These are phyloP conservation scores for Chrysoporthe austroafricana DNA, from an alignment of 2,329 filamentous ascomycete species.

Conservation along the genomic window DNA sequence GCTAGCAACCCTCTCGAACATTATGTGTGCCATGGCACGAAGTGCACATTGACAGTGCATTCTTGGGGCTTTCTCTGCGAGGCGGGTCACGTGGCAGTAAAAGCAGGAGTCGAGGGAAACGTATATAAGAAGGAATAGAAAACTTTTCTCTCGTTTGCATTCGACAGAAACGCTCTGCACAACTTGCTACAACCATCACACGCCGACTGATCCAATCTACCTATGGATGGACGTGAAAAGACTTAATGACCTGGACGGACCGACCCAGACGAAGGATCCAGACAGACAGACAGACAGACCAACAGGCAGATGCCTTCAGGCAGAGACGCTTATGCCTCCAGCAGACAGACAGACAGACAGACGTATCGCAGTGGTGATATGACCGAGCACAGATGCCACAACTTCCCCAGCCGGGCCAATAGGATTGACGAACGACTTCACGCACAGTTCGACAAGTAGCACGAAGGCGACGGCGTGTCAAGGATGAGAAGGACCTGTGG, in stretches of 20 bases:
- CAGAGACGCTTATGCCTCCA: no score
- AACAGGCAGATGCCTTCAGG: not conserved
- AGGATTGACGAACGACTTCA: not conserved
- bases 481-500: not conserved
- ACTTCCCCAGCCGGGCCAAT: not conserved
- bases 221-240: conserved; percentile 17
- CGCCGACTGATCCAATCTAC: conserved; percentile 21
- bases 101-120: not conserved
- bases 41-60: no score
- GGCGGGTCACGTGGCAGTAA: not conserved
- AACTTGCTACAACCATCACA: conserved; percentile 22
- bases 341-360: conserved; percentile 1
- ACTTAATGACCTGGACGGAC: conserved; percentile 3
- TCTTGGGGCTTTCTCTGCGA: not conserved
- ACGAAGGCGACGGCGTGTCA: not conserved
- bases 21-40: no score
- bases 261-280: not conserved
- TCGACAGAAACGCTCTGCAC: conserved; percentile 23
- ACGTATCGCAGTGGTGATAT: conserved; percentile 8
- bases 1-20: no score
- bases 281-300: conserved; percentile 2
- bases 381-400: conserved; percentile 1
- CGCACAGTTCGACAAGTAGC: not conserved
- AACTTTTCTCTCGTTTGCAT: conserved; percentile 22
- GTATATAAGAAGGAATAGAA: conserved; percentile 8